Evolutionary conservation across 2,329 filamentous ascomycete species (phyloP), one percentile per base, ranked within the genome.

Genomic region (Talaromyces sp.): DNA sequence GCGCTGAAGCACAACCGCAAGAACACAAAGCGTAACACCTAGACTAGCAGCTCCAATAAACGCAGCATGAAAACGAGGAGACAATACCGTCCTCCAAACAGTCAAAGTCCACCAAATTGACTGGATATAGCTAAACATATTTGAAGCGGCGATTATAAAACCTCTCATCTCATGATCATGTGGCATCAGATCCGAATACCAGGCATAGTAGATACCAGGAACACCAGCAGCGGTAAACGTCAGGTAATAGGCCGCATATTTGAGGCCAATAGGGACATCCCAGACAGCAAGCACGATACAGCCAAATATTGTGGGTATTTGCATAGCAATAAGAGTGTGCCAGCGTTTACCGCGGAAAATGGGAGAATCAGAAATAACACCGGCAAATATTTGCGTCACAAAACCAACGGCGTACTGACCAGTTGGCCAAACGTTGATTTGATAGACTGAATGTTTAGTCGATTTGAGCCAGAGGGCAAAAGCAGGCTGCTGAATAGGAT

Each of bases 341-440:
- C 61, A 63, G 22, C 61, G 61, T 33, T 37, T 57, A 13, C 61
- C 61, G 13, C 52, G 50, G 15, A 63, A 31, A 1, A 63, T 22
- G 13, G 61, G 50, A 2, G 61, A 63, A 47, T 63, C 61, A 39
- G 61, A 57, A 31, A 63, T 39, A 11, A 63, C 35, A 8, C 15
- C 69, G 17, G 68, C 67, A 10, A 68, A 7, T 8, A 68, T n/a
- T 54, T 68, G 67, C 10, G 67, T 61, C 52, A 80, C 68, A 62
- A 81, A 78, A 68, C 80, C 81, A 68, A 81, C 72, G 10, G 80
- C 80, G 39, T 77, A 77, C 35, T 81, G 76, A 27, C 74, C 71
- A 0, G 81, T 83, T 1, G 81, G 79, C 39, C 82, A 82, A 68
- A 79, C 81, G 72, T 83, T 82, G 72, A 81, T 77, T 67, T 82